Conservation (phyloP, 768 basidiomycete genomes). For the Lyophyllum shimeji region DNA sequence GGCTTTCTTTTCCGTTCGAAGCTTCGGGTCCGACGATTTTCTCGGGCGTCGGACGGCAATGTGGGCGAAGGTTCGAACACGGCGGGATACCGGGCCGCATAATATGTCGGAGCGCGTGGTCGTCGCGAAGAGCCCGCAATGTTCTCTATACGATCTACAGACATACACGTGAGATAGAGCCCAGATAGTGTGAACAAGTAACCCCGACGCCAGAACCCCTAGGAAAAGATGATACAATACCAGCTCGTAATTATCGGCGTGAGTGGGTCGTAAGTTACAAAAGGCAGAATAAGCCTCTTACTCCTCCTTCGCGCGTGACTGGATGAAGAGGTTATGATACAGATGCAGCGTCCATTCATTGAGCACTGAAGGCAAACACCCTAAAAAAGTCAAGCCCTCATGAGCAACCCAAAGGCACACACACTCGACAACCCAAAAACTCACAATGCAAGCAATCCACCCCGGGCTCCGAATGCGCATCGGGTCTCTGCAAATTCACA, state of each 20-base stretch:
- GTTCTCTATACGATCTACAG: not conserved
- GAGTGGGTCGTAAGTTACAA: not conserved
- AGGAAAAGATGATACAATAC: not conserved
- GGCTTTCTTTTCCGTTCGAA: not conserved
- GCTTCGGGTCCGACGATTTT: too few relatives aligned
- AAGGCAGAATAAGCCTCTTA: not conserved
- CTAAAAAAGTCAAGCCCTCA: slow-evolving; percentile 4
- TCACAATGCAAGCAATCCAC: slow-evolving; percentile 29
- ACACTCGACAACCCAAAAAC: slow-evolving; percentile 1
- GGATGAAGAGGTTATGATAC: slow-evolving; percentile 19
- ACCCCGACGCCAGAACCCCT: not conserved
- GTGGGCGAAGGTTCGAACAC: not conserved
- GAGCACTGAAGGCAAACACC: slow-evolving; percentile 24
- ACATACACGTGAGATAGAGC: not conserved
- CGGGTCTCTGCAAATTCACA: slow-evolving; percentile 23
- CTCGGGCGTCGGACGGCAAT: too few relatives aligned
- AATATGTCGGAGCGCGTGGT: too few relatives aligned
- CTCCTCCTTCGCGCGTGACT: slow-evolving; percentile 7
- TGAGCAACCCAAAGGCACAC: not conserved
- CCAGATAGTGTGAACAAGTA: not conserved
- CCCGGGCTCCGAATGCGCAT: slow-evolving; percentile 27
- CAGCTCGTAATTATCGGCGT: not conserved
- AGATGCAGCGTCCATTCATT: slow-evolving; percentile 26
- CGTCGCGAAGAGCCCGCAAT: too few relatives aligned
- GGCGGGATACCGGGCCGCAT: not conserved